These are phyloP conservation scores for Alnus glutinosa DNA, from an alignment of 306 rosid genomes.

Conservation along the genomic window DNA sequence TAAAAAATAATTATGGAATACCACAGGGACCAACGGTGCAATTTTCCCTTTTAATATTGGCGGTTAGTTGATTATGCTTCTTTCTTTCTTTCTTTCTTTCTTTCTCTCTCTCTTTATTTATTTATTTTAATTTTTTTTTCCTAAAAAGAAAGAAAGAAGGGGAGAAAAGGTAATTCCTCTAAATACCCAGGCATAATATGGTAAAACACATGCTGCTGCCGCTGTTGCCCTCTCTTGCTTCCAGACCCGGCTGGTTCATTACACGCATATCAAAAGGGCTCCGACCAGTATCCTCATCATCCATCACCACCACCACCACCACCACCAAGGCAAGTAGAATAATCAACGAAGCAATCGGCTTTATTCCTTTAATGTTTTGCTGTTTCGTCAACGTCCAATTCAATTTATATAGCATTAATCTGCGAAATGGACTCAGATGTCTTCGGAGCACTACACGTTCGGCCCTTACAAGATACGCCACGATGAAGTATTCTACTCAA, in stretches of 20 bases:
- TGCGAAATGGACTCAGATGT: constrained; percentile 50
- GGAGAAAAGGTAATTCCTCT: background rate
- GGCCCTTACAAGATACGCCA: constrained; percentile 69
- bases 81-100: too few relatives aligned
- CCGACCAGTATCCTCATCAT: constrained; percentile 29
- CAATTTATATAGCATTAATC: background rate
- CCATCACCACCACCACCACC: background rate
- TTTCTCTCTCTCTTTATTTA: too few relatives aligned
- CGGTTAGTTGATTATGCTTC: too few relatives aligned
- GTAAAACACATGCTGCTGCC: constrained; percentile 21
- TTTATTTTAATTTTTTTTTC: too few relatives aligned
- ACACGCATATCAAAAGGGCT: constrained; percentile 24
- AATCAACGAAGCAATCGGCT: background rate
- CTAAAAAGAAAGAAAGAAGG: background rate
- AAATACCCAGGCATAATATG: constrained; percentile 24
- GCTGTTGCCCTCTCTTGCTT: constrained; percentile 19
- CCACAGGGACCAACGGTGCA: too few relatives aligned
- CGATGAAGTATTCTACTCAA: constrained; percentile 72
- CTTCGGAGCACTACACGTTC: constrained; percentile 52
- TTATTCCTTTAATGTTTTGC: background rate
- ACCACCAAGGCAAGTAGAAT: constrained; percentile 35
- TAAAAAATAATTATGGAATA: too few relatives aligned
- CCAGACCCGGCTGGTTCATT: constrained; percentile 23
- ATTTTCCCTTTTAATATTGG: too few relatives aligned
- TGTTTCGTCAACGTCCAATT: background rate